Percentiles rank a stretch among this genome's conserved stretches.
Evolutionary conservation across 1,284 basidiomycete genomes (phyloP).

Genomic region (Thelephora terrestris): DNA sequence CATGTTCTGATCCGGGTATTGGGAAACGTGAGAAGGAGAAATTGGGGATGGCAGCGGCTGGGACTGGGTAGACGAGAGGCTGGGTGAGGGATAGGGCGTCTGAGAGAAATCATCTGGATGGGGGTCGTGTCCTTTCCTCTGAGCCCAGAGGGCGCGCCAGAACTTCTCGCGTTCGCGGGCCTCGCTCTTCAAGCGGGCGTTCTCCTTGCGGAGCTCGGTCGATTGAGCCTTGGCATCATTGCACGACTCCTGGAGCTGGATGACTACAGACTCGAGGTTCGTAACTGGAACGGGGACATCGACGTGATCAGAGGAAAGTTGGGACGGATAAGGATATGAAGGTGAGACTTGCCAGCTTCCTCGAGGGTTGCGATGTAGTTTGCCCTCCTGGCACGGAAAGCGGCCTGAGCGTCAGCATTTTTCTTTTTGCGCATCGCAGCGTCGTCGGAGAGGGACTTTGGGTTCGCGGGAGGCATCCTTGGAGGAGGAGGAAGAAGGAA

Average conservation of each 20-base stretch:
- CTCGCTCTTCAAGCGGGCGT: constrained; percentile 49
- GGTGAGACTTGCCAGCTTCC: constrained; percentile 55
- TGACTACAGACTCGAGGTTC: constrained; percentile 68
- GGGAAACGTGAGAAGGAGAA: constrained; percentile 12
- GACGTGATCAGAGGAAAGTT: constrained; percentile 8
- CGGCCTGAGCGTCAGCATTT: constrained; percentile 72
- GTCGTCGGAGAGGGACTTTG: constrained; percentile 30
- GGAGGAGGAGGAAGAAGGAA: constrained; percentile 11
- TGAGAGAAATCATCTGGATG: constrained; percentile 46
- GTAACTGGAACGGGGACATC: constrained; percentile 39
- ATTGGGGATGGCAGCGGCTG: constrained; percentile 19
- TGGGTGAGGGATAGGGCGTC: constrained; percentile 29
- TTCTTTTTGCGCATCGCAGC: constrained; percentile 73
- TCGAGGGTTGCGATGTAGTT: constrained; percentile 84
- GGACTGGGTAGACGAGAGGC: constrained; percentile 17
- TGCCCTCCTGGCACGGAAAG: constrained; percentile 60
- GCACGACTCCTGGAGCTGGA: constrained; percentile 73
- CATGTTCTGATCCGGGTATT: constrained; percentile 20
- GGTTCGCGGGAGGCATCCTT: constrained; percentile 11
- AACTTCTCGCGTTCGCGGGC: constrained; percentile 61
- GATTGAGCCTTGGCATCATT: constrained; percentile 52
- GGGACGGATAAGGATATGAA: constrained; percentile 9
- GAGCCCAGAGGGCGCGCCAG: constrained; percentile 54
- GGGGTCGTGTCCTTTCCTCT: constrained; percentile 41
- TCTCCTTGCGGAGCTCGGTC: constrained; percentile 51